A percentile compares a stretch with the other conserved stretches of the same genome.
Evolutionary conservation across 2,329 filamentous ascomycete species (phyloP).

Genomic region (Orbilia blumenaviensis): DNA sequence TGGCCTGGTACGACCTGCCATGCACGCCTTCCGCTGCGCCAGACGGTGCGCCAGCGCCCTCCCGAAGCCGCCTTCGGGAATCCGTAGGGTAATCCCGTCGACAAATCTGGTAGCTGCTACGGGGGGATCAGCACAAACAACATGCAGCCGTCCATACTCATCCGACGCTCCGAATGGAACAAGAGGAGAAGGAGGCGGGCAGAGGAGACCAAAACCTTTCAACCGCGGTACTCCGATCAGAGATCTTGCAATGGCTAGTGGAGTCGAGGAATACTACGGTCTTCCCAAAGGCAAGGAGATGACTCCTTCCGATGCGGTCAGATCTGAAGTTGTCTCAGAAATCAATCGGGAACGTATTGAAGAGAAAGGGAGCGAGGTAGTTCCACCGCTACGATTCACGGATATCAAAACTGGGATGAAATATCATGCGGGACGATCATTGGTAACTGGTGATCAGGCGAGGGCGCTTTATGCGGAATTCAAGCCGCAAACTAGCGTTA

Average conservation of each 20-base stretch:
- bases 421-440: not conserved
- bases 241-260: not conserved
- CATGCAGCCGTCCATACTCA: slow-evolving; percentile 7
- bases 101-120: not conserved
- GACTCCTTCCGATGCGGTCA: not conserved
- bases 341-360: not conserved
- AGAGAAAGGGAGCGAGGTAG: not conserved
- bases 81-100: not conserved
- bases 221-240: not conserved
- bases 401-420: slow-evolving; percentile 6
- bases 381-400: not conserved
- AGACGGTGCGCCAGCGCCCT: slow-evolving; percentile 14
- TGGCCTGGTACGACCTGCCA: not conserved
- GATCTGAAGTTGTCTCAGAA: not conserved
- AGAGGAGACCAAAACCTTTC: not conserved
- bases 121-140: not conserved
- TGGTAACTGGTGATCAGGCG: not conserved
- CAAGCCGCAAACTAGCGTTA: slow-evolving; percentile 11
- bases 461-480: slow-evolving; percentile 17
- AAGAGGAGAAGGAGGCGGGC: too few relatives aligned
- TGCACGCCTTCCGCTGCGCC: slow-evolving; percentile 17
- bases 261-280: not conserved
- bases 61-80: slow-evolving; percentile 12
- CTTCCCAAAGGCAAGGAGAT: not conserved
- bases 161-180: not conserved